Base-by-base conservation (phyloP, 768 basidiomycete species). In the Termitomyces sp. region DNA sequence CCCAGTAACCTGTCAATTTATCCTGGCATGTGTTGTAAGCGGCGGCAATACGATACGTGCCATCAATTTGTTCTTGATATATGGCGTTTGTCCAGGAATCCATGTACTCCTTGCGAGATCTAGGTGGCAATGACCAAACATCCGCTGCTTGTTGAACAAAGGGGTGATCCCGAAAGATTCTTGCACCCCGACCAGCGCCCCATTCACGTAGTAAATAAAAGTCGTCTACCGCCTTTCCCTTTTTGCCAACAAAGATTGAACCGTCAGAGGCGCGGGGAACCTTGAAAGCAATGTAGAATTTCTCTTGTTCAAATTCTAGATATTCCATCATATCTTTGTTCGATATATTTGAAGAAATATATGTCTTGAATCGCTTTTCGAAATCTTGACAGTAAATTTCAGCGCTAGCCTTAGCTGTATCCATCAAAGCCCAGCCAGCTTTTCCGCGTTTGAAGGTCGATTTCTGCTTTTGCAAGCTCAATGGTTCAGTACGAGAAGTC, bases 71-170 rank as follows among this genome's bases (percentile, higher is more conserved):
- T 29, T 61, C 63, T 55, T 43, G 17, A 29, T 46, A 37, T 17
- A 64, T 40, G 15, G 60, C 46, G 9, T 12, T 40, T 3, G 31
- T 53, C 63, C 63, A 64, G 11, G 17, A 11, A 3, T 40, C 31
- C 32, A 60, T 10, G 15, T 25, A 56, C n/a, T 46, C 45, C 36
- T 50, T 56, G 10, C 63, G 59, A 38, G 56, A 25, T 9, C 8
- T 12, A 7, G 20, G 11, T 47, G 59, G n/a, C 63, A 64, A 60
- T 4, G 52, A 25, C 63, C 63, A 64, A 32, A 64, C 12, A 32
- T 60, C 12, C 4, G 11, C 17, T n/a, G 56, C 63, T 12, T n/a
- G 9, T 7, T 0, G 32, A 14, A 60, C 52, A 25, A 40, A 38
- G 3, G 32, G 15, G 1, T 45, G 46, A 14, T 45, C 17, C 14